A percentile compares a stretch with the other conserved stretches of the same genome.
Evolutionary conservation across 192 early-diverging fungal genomes (phyloP).

Genomic region (Backusella psychrophila): DNA sequence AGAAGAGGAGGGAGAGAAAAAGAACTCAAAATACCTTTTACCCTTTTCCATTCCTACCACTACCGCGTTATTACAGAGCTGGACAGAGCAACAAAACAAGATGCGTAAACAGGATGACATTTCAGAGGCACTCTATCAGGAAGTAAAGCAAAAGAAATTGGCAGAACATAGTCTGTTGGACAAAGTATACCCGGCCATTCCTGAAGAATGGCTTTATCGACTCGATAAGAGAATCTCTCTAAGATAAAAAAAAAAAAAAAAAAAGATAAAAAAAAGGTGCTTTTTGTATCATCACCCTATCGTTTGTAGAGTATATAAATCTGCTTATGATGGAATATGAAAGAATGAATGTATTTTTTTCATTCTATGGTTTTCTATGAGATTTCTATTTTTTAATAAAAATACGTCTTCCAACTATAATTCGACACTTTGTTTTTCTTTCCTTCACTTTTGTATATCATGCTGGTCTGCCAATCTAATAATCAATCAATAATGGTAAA

Average conservation of each 20-base stretch:
- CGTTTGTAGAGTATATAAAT: neutral
- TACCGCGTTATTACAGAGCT: slow-evolving; percentile 25
- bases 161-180: slow-evolving; percentile 7
- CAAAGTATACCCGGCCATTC: slow-evolving; percentile 10
- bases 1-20: slow-evolving; percentile 10
- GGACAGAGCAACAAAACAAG: neutral
- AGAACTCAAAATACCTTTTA: slow-evolving; percentile 47
- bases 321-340: neutral
- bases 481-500: neutral
- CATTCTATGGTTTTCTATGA: neutral
- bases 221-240: slow-evolving; percentile 13
- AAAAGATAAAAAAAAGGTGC: neutral
- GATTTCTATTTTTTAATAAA: neutral
- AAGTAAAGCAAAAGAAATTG: slow-evolving; percentile 6
- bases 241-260: neutral
- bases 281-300: neutral
- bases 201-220: slow-evolving; percentile 23
- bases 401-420: neutral
- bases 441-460: neutral
- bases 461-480: neutral
- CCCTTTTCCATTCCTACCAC: slow-evolving; percentile 58
- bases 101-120: neutral
- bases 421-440: neutral
- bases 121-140: slow-evolving; percentile 11
- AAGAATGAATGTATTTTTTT: neutral